Conservation (phyloP, 805 yeast species). For the Ascoidea asiatica region DNA sequence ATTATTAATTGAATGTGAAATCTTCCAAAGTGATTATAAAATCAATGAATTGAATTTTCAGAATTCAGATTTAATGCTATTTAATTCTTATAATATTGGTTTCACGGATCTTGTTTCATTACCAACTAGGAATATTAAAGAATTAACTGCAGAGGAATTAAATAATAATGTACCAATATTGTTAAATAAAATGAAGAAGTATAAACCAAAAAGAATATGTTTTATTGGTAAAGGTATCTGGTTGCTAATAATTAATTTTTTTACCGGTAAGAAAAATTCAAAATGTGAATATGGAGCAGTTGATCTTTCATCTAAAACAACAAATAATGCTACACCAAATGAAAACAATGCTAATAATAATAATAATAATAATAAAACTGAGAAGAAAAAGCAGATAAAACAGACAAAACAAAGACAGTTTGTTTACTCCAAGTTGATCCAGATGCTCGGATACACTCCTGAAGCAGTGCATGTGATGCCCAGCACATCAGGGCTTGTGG, state of each 20-base stretch:
- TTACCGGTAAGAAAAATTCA: no score
- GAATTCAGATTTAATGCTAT: conserved; percentile 27
- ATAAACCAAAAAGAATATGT: conserved; percentile 32
- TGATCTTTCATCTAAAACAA: neutral
- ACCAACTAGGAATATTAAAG: conserved; percentile 46
- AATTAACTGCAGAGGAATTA: conserved; percentile 40
- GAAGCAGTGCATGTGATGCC: neutral
- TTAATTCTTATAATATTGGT: conserved; percentile 37
- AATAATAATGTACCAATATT: conserved; percentile 38
- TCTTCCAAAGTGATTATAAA: conserved; percentile 18
- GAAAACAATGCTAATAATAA: no score
- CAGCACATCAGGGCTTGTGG: neutral
- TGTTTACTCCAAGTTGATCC: no score
- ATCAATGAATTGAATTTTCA: conserved; percentile 14
- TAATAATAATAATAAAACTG: no score
- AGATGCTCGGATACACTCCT: neutral
- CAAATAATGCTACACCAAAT: neutral
- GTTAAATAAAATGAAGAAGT: conserved; percentile 25
- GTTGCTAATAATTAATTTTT: neutral
- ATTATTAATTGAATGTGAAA: conserved; percentile 36
- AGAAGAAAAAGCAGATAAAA: no score
- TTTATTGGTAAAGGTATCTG: conserved; percentile 58
- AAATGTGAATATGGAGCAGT: no score
- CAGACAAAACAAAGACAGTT: no score
- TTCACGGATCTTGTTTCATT: conserved; percentile 60